These are phyloP conservation scores for Tricholoma terreum DNA, from an alignment of 768 basidiomycete species.

Conservation along the genomic window DNA sequence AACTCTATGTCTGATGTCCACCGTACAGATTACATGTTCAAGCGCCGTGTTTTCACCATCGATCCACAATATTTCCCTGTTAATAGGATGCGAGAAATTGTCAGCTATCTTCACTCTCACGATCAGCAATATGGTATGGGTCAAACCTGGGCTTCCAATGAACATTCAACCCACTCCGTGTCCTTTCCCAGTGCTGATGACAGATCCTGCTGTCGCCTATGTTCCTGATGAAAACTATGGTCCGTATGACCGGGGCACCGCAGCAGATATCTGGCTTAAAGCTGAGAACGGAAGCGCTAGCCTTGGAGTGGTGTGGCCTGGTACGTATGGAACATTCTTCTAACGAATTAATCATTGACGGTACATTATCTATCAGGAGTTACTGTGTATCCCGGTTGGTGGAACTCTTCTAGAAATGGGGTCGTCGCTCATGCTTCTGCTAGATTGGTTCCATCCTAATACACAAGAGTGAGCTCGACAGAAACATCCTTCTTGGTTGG, in stretches of 20 bases:
- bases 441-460: conserved; percentile 61
- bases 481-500: neutral
- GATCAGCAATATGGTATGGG: conserved; percentile 55
- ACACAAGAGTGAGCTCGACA: conserved; percentile 39
- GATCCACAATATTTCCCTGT: conserved; percentile 69
- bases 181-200: conserved; percentile 56
- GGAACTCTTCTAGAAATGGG: neutral
- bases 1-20: neutral
- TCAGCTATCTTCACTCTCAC: conserved; percentile 55
- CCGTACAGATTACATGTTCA: conserved; percentile 61
- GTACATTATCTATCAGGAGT: conserved; percentile 35
- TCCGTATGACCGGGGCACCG: conserved; percentile 53
- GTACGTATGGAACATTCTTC: conserved; percentile 23
- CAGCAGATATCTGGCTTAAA: conserved; percentile 58
- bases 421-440: neutral
- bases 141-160: neutral
- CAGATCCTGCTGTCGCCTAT: conserved; percentile 65
- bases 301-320: conserved; percentile 65
- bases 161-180: neutral
- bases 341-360: neutral
- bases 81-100: conserved; percentile 60
- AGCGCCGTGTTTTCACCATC: conserved; percentile 64
- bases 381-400: conserved; percentile 52
- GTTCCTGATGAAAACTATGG: conserved; percentile 45
- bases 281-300: conserved; percentile 55